Evolutionary conservation across 1,139 yeast species (phyloP).

Genomic region (Kluyveromyces sp.): DNA sequence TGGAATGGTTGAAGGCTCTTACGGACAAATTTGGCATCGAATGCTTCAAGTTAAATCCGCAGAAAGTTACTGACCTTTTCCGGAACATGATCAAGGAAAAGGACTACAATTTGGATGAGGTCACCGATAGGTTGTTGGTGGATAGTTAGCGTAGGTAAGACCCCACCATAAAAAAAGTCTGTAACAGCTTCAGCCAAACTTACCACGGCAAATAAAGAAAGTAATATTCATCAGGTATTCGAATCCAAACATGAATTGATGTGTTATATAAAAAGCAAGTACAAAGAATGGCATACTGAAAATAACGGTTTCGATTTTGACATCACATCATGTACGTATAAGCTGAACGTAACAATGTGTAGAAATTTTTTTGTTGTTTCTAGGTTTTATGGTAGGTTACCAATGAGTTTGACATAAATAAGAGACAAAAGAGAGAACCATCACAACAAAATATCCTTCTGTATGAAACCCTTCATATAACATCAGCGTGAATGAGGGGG

Average conservation of each 20-base stretch:
- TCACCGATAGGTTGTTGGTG: conserved; percentile 8
- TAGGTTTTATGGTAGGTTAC: too few species aligned
- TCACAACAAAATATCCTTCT: background rate
- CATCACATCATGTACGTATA: background rate
- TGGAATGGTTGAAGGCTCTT: conserved; percentile 29
- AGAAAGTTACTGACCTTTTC: conserved; percentile 14
- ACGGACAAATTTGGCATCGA: conserved; percentile 28
- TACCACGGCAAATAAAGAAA: too few species aligned
- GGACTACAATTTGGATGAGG: conserved; percentile 4
- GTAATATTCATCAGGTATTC: background rate
- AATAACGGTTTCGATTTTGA: background rate
- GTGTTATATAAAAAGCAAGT: conserved; percentile 3
- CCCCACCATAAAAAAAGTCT: too few species aligned
- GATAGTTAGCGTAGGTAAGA: background rate
- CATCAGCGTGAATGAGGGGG: background rate
- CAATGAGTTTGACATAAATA: background rate
- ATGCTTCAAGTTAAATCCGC: conserved; percentile 23
- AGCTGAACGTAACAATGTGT: background rate
- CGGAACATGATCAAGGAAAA: conserved; percentile 9
- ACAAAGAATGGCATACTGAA: background rate
- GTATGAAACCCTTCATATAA: background rate
- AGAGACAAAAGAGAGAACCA: background rate
- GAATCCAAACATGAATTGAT: background rate
- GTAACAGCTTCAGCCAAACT: too few species aligned
- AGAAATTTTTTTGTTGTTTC: too few species aligned